Evolutionary conservation across 2,329 filamentous ascomycete species (phyloP).

Genomic region (Hypomyces perniciosus): DNA sequence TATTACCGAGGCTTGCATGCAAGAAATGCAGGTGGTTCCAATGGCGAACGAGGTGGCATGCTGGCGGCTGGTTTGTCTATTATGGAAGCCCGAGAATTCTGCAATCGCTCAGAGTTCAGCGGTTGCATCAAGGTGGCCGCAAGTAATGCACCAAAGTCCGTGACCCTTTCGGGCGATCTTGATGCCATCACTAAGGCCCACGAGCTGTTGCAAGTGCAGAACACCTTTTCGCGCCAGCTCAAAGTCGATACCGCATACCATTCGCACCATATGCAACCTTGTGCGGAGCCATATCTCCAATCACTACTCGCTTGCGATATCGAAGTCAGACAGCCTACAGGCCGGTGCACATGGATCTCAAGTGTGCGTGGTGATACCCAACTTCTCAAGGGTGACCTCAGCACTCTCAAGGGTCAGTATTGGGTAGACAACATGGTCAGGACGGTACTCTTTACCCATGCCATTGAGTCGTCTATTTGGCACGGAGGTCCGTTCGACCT

Average conservation of each 20-base stretch:
- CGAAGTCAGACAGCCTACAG: background rate
- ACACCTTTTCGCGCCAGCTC: background rate
- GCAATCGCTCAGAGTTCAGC: too few relatives aligned
- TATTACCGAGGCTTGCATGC: too few relatives aligned
- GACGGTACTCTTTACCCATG: constrained; percentile 21
- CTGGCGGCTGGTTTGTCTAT: too few relatives aligned
- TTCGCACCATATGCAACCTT: constrained; percentile 7
- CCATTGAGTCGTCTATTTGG: constrained; percentile 14
- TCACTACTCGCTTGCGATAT: background rate
- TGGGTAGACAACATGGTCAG: constrained; percentile 13
- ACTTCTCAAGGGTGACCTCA: background rate
- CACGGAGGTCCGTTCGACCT: constrained; percentile 8
- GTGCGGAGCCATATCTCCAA: background rate
- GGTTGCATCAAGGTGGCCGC: background rate
- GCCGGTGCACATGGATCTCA: constrained; percentile 13
- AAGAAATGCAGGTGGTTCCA: too few relatives aligned
- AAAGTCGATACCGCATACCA: constrained; percentile 11
- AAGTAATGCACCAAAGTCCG: background rate
- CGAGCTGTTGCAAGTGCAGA: background rate
- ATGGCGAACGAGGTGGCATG: too few relatives aligned
- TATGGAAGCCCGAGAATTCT: too few relatives aligned
- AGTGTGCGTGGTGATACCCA: constrained; percentile 12
- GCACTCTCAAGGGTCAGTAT: constrained; percentile 1
- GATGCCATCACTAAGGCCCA: background rate
- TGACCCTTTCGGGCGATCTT: background rate